Percentiles rank a stretch among this genome's conserved stretches.
Evolutionary conservation across 108 stramenopile species (phyloP).

Genomic region (Chaetoceros tenuissimus): DNA sequence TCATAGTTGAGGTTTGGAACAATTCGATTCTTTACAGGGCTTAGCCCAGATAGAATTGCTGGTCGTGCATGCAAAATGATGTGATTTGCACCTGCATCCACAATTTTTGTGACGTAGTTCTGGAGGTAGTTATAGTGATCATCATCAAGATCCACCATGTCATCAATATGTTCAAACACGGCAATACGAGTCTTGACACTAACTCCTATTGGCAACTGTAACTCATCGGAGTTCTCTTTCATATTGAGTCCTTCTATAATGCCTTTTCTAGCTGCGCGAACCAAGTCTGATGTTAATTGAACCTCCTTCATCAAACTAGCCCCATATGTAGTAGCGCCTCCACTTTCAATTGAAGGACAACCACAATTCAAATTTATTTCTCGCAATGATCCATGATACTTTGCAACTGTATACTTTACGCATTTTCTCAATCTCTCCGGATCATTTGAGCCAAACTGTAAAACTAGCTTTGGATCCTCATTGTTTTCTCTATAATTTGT

Average conservation of each 20-base stretch:
- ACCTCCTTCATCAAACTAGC: conserved; percentile 41
- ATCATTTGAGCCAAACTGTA: conserved; percentile 39
- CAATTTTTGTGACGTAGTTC: conserved; percentile 17
- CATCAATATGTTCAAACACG: conserved; percentile 24
- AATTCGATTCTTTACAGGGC: conserved; percentile 36
- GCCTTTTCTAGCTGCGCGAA: no score
- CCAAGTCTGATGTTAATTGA: conserved; percentile 17
- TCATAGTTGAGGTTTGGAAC: conserved; percentile 35
- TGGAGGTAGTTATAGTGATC: conserved; percentile 19
- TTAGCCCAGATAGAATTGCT: conserved; percentile 30
- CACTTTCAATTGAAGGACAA: conserved; percentile 37
- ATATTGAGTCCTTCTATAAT: no score
- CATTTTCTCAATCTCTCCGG: conserved; percentile 16
- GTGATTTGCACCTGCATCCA: conserved; percentile 25
- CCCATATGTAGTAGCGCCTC: conserved; percentile 37
- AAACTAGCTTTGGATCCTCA: conserved; percentile 13
- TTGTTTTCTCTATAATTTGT: neutral
- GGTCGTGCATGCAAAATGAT: conserved; percentile 43
- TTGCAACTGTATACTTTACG: conserved; percentile 4
- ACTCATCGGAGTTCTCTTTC: conserved; percentile 9
- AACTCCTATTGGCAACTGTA: conserved; percentile 11
- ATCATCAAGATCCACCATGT: conserved; percentile 10
- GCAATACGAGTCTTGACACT: conserved; percentile 37
- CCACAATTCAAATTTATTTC: conserved; percentile 51
- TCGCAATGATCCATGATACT: conserved; percentile 13